Evolutionary conservation across 2,329 filamentous ascomycete species (phyloP).

Genomic region (Alternaria incomplexa): DNA sequence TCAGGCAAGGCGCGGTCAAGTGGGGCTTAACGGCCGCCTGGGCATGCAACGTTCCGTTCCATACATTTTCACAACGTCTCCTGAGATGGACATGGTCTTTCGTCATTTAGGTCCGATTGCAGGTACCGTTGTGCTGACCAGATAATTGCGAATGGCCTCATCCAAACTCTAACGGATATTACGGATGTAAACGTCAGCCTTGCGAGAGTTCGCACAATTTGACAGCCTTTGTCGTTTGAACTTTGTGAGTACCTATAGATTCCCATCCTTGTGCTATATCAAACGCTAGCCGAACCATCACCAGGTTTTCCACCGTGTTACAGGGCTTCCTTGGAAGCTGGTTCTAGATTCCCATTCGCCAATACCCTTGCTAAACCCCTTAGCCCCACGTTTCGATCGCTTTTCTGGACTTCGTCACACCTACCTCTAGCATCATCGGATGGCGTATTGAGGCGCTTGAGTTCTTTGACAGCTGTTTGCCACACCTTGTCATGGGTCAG

Average conservation of each 20-base stretch:
- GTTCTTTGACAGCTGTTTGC: conserved; percentile 16
- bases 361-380: conserved; percentile 13
- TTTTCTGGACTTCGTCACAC: conserved; percentile 20
- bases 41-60: conserved; percentile 13
- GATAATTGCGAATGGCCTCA: not conserved
- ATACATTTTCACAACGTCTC: conserved; percentile 4
- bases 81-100: not conserved
- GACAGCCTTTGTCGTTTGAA: not conserved
- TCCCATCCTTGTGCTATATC: conserved; percentile 36
- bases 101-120: not conserved
- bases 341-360: conserved; percentile 23
- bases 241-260: conserved; percentile 15
- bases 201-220: not conserved
- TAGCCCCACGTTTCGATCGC: conserved; percentile 15
- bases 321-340: conserved; percentile 12
- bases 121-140: not conserved
- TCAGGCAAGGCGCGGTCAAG: conserved; percentile 11
- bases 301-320: conserved; percentile 11
- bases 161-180: not conserved
- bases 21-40: conserved; percentile 12
- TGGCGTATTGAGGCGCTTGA: conserved; percentile 14
- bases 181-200: not conserved
- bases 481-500: conserved; percentile 16
- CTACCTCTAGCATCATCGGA: conserved; percentile 33
- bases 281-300: conserved; percentile 17